phyloP scores from a whole-genome alignment of 345 rosid genomes.

The Lagerstroemia speciosa region DNA sequence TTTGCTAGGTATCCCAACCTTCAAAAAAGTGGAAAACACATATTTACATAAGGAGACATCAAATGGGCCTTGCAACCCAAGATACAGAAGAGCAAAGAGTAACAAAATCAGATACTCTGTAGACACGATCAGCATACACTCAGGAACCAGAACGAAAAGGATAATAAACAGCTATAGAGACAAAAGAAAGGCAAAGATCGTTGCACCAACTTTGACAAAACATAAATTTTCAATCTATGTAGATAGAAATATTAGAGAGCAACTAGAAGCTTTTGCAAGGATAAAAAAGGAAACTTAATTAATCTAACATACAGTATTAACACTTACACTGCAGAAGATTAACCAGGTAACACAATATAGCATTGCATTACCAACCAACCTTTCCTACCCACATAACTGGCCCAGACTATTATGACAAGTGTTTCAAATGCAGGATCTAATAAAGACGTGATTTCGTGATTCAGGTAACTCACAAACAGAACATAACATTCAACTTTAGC shows the following conservation, averaged over 20 bases:
- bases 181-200: neutral
- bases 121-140: neutral
- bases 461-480: too few species aligned
- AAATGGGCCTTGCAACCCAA: neutral
- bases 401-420: neutral
- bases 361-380: neutral
- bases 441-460: neutral
- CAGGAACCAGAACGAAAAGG: neutral
- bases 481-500: neutral
- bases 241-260: neutral
- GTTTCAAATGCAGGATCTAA: neutral
- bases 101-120: neutral
- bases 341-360: neutral
- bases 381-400: neutral
- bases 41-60: neutral
- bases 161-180: neutral
- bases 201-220: neutral
- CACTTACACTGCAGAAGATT: neutral
- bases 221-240: neutral
- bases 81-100: neutral
- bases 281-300: neutral
- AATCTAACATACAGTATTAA: neutral
- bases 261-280: neutral
- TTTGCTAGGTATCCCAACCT: neutral
- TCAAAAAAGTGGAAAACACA: neutral